Conservation (phyloP, 23 red algal species). For the Gracilaria vermiculophylla region DNA sequence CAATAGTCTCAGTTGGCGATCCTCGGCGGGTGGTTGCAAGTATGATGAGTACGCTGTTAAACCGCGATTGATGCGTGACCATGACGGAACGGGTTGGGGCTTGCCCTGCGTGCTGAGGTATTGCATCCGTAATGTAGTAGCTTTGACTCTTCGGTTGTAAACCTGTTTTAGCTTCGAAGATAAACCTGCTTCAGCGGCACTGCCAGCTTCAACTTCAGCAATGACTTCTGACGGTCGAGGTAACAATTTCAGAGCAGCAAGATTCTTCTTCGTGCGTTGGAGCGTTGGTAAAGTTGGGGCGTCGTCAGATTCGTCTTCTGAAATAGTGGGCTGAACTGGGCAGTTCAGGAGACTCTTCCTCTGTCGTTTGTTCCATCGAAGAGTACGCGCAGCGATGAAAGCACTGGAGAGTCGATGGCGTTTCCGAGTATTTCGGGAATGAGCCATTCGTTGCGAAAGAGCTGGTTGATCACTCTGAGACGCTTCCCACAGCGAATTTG, state of each 20-base stretch:
- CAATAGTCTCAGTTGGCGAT: background rate
- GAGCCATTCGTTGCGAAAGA: background rate
- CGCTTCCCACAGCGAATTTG: background rate
- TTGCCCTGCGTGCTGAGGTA: constrained; percentile 25
- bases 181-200: constrained; percentile 39
- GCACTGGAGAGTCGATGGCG: background rate
- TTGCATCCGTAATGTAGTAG: constrained; percentile 33
- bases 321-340: background rate
- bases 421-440: background rate
- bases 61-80: constrained; percentile 25
- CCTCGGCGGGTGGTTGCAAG: constrained; percentile 23
- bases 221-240: constrained; percentile 45
- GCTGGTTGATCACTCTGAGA: background rate
- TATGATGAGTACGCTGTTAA: constrained; percentile 17
- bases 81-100: constrained; percentile 14
- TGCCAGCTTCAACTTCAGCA: constrained; percentile 21
- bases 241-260: background rate
- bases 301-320: background rate
- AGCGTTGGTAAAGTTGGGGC: background rate
- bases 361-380: background rate
- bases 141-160: constrained; percentile 18
- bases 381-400: background rate
- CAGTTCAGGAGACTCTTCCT: background rate
- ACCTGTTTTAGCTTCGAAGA: background rate
- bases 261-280: background rate